A percentile compares a stretch with the other conserved stretches of the same genome.
These are phyloP conservation scores for Lecanosticta acicola DNA, from an alignment of 2,329 filamentous ascomycete species.

Conservation along the genomic window DNA sequence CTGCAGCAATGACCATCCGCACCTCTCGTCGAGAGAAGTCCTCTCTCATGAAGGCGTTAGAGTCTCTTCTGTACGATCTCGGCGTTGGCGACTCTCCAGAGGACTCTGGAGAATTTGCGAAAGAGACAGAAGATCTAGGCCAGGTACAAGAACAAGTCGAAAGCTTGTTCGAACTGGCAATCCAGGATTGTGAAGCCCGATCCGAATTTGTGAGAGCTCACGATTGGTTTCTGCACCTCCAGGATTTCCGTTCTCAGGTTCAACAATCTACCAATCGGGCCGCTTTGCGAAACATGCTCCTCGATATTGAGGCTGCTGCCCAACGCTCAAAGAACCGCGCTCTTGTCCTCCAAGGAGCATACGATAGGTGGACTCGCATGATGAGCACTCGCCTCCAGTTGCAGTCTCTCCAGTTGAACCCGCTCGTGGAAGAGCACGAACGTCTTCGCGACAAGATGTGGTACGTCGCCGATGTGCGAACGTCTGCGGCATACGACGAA, in stretches of 20 bases:
- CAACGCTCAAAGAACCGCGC: conserved; percentile 8
- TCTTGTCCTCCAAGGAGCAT: conserved; percentile 6
- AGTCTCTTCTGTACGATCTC: neutral
- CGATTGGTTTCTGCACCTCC: conserved; percentile 44
- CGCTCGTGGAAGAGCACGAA: conserved; percentile 11
- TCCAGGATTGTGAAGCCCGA: conserved; percentile 67
- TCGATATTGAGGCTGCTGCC: conserved; percentile 9
- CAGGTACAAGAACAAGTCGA: conserved; percentile 5
- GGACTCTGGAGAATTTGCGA: neutral
- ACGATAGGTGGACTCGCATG: conserved; percentile 11
- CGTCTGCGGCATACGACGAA: conserved; percentile 81
- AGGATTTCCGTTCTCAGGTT: conserved; percentile 12
- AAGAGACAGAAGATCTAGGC: neutral
- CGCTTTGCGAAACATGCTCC: conserved; percentile 8
- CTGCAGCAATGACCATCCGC: neutral
- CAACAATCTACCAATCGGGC: conserved; percentile 2
- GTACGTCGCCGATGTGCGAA: conserved; percentile 91
- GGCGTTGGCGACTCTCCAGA: neutral
- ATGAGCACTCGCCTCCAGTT: conserved; percentile 8
- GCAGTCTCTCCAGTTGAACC: conserved; percentile 6
- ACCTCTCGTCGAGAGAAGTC: neutral
- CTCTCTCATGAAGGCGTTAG: neutral
- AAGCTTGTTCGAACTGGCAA: conserved; percentile 64
- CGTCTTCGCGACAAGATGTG: conserved; percentile 82
- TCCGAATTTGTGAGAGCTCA: conserved; percentile 81